Conservation (phyloP, 306 rosid species). For the Ceratonia siliqua region DNA sequence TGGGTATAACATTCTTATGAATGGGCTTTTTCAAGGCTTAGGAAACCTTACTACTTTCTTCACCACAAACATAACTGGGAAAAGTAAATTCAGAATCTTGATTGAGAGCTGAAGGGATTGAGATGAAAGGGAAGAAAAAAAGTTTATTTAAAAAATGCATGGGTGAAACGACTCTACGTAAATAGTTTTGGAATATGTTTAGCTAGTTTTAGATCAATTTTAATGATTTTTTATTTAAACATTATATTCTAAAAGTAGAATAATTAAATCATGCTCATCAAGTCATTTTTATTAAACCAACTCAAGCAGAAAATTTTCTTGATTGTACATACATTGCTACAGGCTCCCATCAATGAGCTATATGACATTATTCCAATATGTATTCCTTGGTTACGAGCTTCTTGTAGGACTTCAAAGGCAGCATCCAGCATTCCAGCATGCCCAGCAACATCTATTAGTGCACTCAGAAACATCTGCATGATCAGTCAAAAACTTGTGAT, state of each 20-base stretch:
- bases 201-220: not conserved
- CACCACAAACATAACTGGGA: not conserved
- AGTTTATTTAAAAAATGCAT: not conserved
- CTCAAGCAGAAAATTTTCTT: conserved; percentile 25
- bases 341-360: conserved; percentile 98
- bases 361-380: conserved; percentile 65
- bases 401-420: conserved; percentile 75
- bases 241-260: not conserved
- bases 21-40: conserved; percentile 3
- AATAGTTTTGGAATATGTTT: not conserved
- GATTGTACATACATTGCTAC: conserved; percentile 80
- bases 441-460: conserved; percentile 93
- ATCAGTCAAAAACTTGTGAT: conserved; percentile 30
- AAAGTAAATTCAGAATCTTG: not conserved
- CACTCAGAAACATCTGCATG: conserved; percentile 91
- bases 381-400: conserved; percentile 66
- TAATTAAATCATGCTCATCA: conserved; percentile 1
- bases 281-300: not conserved
- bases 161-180: not conserved
- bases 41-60: not conserved
- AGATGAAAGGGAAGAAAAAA: not conserved
- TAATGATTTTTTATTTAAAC: conserved; percentile 3
- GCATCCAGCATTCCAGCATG: conserved; percentile 89
- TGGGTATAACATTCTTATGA: conserved; percentile 18
- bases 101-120: not conserved